Conservation (phyloP, 371 early-diverging fungal genomes). For the Mortierella sp. region DNA sequence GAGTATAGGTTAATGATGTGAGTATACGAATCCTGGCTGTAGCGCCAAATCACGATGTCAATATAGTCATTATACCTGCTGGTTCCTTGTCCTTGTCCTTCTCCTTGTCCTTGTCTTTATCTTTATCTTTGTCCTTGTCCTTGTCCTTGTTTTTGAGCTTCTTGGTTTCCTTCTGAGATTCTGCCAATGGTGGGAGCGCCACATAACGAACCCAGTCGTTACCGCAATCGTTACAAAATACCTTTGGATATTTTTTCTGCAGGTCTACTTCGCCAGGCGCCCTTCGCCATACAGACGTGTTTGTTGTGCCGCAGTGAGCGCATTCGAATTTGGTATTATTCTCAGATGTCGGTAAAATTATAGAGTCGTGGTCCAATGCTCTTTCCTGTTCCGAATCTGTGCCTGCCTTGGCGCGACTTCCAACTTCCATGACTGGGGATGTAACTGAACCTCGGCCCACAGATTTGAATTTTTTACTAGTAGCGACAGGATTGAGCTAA, state of each 20-base stretch:
- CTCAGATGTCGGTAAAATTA: conserved; percentile 38
- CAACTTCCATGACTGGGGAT: conserved; percentile 29
- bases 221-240: conserved; percentile 82
- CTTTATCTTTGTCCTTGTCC: conserved; percentile 16
- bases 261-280: conserved; percentile 66
- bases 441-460: conserved; percentile 43
- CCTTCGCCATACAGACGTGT: conserved; percentile 66
- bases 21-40: not conserved
- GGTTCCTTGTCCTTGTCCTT: not conserved
- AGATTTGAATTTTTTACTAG: conserved; percentile 64
- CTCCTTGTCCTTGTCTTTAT: conserved; percentile 11
- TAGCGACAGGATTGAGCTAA: not conserved
- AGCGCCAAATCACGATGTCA: not conserved
- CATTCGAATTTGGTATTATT: conserved; percentile 60
- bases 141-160: conserved; percentile 39
- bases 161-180: conserved; percentile 39
- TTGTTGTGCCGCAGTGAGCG: conserved; percentile 68
- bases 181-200: conserved; percentile 59
- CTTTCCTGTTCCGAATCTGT: conserved; percentile 29
- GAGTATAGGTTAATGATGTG: not conserved
- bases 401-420: conserved; percentile 25
- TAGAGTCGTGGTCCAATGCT: conserved; percentile 35
- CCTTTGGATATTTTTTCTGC: conserved; percentile 61
- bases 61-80: not conserved
- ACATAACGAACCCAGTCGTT: conserved; percentile 84